These are phyloP conservation scores for Tagetes erecta DNA, from an alignment of 129 eudicot species.

Conservation along the genomic window DNA sequence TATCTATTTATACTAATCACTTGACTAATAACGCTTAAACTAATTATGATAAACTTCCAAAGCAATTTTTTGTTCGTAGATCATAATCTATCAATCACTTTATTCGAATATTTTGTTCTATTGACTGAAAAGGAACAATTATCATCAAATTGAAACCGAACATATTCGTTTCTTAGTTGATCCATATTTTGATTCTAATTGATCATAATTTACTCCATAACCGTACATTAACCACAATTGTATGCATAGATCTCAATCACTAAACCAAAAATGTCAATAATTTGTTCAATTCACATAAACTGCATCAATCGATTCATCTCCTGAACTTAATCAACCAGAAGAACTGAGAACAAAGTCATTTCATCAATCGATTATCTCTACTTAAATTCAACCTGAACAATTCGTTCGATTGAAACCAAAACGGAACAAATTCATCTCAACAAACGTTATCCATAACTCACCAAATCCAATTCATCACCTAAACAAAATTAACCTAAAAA, in stretches of 20 bases:
- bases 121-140: not conserved
- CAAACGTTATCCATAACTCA: not conserved
- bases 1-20: too few species aligned
- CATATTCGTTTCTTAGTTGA: not conserved
- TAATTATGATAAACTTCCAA: too few species aligned
- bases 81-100: not conserved
- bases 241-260: not conserved
- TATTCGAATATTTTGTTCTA: not conserved
- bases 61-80: too few species aligned
- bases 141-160: not conserved
- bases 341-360: too few species aligned
- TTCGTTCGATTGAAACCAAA: not conserved
- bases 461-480: not conserved
- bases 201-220: not conserved
- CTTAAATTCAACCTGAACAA: too few species aligned
- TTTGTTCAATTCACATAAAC: too few species aligned
- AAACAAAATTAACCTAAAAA: not conserved
- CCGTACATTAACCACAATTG: not conserved
- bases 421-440: conserved; percentile 2
- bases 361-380: too few species aligned
- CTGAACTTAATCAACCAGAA: too few species aligned
- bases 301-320: too few species aligned
- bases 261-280: not conserved
- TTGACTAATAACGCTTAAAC: too few species aligned
- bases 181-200: not conserved